A percentile compares a stretch with the other conserved stretches of the same genome.
These are phyloP conservation scores for Chrysosporium queenslandicum DNA, from an alignment of 2,329 filamentous ascomycete species.

Conservation along the genomic window DNA sequence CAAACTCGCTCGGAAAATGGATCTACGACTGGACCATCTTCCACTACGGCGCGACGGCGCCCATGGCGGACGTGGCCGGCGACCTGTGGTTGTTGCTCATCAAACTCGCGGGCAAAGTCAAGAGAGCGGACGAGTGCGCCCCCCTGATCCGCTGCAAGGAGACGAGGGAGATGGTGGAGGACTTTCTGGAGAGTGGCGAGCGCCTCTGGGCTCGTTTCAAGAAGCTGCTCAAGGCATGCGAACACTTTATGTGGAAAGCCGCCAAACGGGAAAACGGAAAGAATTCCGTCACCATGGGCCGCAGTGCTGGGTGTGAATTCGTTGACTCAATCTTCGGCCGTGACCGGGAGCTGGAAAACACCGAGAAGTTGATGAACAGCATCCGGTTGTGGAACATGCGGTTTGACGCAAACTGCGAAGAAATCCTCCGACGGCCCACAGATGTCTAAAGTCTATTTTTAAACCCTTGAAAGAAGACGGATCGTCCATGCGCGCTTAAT, in stretches of 20 bases:
- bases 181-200: constrained; percentile 83
- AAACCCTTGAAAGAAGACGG: background rate
- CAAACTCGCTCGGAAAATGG: constrained; percentile 97
- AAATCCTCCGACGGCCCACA: constrained; percentile 50
- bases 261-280: constrained; percentile 61
- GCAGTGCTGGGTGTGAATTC: constrained; percentile 87
- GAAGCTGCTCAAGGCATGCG: constrained; percentile 78
- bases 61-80: constrained; percentile 82
- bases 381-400: constrained; percentile 83
- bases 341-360: constrained; percentile 78
- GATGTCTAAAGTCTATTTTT: background rate
- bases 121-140: constrained; percentile 72
- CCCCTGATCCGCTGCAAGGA: constrained; percentile 61
- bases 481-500: background rate
- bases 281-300: constrained; percentile 64
- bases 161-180: constrained; percentile 70
- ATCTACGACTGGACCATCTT: constrained; percentile 99
- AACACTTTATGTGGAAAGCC: constrained; percentile 88
- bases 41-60: constrained; percentile 68
- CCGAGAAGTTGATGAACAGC: constrained; percentile 84
- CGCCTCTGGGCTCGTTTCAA: constrained; percentile 77
- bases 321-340: constrained; percentile 91
- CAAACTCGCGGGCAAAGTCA: constrained; percentile 86
- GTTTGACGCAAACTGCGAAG: constrained; percentile 92
- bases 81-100: constrained; percentile 94